phyloP scores from a whole-genome alignment of 352 stramenopile species.

The Phytophthora pisi region DNA sequence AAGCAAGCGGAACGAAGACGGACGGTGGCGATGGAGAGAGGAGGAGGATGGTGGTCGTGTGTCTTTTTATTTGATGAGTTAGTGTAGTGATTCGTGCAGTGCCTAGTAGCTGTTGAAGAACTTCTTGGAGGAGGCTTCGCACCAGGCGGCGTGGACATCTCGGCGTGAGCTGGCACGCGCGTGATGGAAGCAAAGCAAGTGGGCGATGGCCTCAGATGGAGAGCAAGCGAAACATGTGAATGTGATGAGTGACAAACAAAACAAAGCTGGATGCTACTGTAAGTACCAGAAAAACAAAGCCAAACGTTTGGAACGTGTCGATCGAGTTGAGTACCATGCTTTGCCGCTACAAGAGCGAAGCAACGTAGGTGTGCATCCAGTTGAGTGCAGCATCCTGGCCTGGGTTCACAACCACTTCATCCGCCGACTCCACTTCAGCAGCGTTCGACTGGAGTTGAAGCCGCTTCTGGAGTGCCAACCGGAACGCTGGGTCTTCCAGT shows the following conservation, averaged over 20 bases:
- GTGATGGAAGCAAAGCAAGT: slow-evolving; percentile 18
- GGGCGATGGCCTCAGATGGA: slow-evolving; percentile 8
- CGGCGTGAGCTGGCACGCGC: slow-evolving; percentile 19
- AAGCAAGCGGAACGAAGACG: slow-evolving; percentile 31
- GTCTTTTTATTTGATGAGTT: slow-evolving; percentile 43
- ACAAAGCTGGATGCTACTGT: slow-evolving; percentile 31
- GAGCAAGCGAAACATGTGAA: slow-evolving; percentile 41
- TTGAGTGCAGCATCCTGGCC: slow-evolving; percentile 24
- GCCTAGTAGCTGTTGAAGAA: slow-evolving; percentile 49
- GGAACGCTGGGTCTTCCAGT: slow-evolving; percentile 53
- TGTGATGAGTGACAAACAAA: slow-evolving; percentile 35
- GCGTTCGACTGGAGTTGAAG: slow-evolving; percentile 19
- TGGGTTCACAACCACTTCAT: slow-evolving; percentile 9
- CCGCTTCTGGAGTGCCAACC: slow-evolving; percentile 36
- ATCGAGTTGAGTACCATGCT: slow-evolving; percentile 3
- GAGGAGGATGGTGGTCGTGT: slow-evolving; percentile 15
- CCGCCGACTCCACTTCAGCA: not conserved
- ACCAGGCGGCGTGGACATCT: slow-evolving; percentile 16
- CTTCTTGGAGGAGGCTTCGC: slow-evolving; percentile 38
- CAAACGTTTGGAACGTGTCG: slow-evolving; percentile 33
- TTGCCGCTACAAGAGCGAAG: slow-evolving; percentile 26
- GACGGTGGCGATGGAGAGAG: slow-evolving; percentile 5
- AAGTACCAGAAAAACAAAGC: slow-evolving; percentile 35
- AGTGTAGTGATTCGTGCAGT: slow-evolving; percentile 41
- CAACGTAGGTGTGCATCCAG: slow-evolving; percentile 37